These are phyloP conservation scores for Alternaria triticimaculans DNA, from an alignment of 2,329 filamentous ascomycete genomes.

Conservation along the genomic window DNA sequence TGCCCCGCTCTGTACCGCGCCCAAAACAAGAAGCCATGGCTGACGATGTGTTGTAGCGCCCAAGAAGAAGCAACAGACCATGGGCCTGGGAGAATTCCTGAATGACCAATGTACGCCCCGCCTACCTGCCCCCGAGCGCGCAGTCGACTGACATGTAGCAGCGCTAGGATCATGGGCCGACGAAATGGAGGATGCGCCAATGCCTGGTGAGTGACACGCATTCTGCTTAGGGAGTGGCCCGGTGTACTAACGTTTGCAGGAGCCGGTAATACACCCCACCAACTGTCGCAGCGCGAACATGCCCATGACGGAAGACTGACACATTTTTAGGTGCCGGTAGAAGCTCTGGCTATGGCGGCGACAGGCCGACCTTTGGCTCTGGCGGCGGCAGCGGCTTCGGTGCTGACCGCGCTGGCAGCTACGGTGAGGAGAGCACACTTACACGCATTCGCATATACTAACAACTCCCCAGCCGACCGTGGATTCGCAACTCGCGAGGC, in stretches of 20 bases:
- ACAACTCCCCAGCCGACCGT: constrained; percentile 33
- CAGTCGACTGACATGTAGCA: constrained; percentile 48
- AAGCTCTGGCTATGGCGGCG: constrained; percentile 56
- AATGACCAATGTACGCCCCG: constrained; percentile 78
- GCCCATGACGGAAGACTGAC: constrained; percentile 24
- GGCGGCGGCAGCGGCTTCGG: constrained; percentile 48
- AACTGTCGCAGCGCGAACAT: neutral
- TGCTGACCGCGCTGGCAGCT: constrained; percentile 47
- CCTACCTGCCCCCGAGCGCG: constrained; percentile 21
- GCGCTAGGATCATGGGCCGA: constrained; percentile 95
- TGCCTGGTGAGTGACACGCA: constrained; percentile 67
- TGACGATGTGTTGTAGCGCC: constrained; percentile 71
- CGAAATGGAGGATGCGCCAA: constrained; percentile 88
- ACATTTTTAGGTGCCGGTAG: constrained; percentile 45
- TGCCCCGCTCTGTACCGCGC: constrained; percentile 32
- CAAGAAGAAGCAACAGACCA: constrained; percentile 93
- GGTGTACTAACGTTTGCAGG: constrained; percentile 36
- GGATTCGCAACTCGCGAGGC: constrained; percentile 66
- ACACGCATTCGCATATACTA: constrained; percentile 15
- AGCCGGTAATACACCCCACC: constrained; percentile 34
- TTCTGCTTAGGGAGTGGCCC: constrained; percentile 19
- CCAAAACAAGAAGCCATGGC: constrained; percentile 37
- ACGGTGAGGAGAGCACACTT: constrained; percentile 36
- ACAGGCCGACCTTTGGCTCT: constrained; percentile 56
- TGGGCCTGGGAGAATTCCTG: constrained; percentile 97